A percentile compares a stretch with the other conserved stretches of the same genome.
These are phyloP conservation scores for Epichloe gansuensis DNA, from an alignment of 2,329 filamentous ascomycete species.

Conservation along the genomic window DNA sequence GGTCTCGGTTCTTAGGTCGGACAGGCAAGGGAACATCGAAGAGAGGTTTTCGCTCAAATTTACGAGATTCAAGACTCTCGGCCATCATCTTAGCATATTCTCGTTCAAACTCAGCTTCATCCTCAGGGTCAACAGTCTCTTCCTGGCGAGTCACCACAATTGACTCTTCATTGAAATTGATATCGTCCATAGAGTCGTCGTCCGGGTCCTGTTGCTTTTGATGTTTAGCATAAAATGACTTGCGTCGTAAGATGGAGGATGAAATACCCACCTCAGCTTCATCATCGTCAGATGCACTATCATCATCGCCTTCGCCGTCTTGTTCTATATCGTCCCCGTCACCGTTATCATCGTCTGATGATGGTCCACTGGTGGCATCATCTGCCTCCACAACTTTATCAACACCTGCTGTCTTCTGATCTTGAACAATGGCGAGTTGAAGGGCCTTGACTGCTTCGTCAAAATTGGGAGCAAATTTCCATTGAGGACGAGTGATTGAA, in stretches of 20 bases:
- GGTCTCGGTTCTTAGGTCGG: conserved; percentile 54
- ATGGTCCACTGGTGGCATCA: conserved; percentile 54
- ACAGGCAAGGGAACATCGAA: conserved; percentile 98
- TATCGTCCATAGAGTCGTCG: conserved; percentile 38
- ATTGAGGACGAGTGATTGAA: conserved; percentile 72
- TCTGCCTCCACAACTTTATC: conserved; percentile 61
- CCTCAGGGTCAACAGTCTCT: conserved; percentile 82
- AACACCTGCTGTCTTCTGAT: conserved; percentile 66
- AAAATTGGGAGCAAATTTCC: conserved; percentile 70
- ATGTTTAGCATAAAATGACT: not conserved
- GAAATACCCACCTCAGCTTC: conserved; percentile 38
- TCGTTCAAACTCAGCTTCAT: conserved; percentile 92
- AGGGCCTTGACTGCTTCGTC: conserved; percentile 78
- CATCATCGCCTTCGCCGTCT: conserved; percentile 48
- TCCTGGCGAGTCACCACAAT: conserved; percentile 87
- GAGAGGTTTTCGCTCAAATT: conserved; percentile 85
- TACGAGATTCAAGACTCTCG: conserved; percentile 88
- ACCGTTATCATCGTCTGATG: conserved; percentile 64
- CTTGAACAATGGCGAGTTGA: conserved; percentile 75
- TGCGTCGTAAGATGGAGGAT: not conserved
- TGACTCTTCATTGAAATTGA: conserved; percentile 68
- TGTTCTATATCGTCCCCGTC: conserved; percentile 53
- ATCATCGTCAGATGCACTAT: conserved; percentile 46
- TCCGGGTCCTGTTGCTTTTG: conserved; percentile 30
- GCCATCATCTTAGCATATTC: conserved; percentile 98